These are phyloP conservation scores for Lachnellula cervina DNA, from an alignment of 2,329 filamentous ascomycete species.

Conservation along the genomic window DNA sequence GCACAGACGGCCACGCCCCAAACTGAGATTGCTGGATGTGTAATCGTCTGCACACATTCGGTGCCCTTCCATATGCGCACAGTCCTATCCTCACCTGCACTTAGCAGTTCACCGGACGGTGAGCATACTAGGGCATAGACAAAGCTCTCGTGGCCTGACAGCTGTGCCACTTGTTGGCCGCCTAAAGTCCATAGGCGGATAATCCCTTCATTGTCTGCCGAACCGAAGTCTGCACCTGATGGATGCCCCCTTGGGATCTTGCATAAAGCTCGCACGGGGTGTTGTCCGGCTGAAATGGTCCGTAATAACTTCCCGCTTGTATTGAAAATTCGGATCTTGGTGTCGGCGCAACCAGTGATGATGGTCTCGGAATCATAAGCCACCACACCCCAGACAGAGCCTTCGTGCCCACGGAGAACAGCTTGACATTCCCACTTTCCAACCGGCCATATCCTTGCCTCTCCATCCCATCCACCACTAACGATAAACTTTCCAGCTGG, in stretches of 20 bases:
- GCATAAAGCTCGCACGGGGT: slow-evolving; percentile 85
- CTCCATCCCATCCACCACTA: slow-evolving; percentile 90
- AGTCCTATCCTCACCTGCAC: slow-evolving; percentile 91
- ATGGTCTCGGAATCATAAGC: slow-evolving; percentile 75
- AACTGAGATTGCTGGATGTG: slow-evolving; percentile 92
- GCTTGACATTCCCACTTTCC: slow-evolving; percentile 76
- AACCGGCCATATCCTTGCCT: slow-evolving; percentile 82
- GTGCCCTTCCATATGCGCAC: slow-evolving; percentile 80
- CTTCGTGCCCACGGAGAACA: slow-evolving; percentile 70
- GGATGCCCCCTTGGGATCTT: slow-evolving; percentile 70
- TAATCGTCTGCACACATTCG: slow-evolving; percentile 90
- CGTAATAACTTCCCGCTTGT: slow-evolving; percentile 57
- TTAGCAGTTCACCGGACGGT: slow-evolving; percentile 82
- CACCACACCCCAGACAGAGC: slow-evolving; percentile 86
- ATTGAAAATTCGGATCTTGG: slow-evolving; percentile 79
- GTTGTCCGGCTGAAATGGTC: slow-evolving; percentile 65
- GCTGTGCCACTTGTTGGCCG: slow-evolving; percentile 68
- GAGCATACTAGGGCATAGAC: slow-evolving; percentile 80
- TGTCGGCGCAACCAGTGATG: slow-evolving; percentile 89
- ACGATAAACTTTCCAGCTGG: slow-evolving; percentile 69
- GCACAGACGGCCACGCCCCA: slow-evolving; percentile 84
- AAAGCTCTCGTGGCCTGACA: slow-evolving; percentile 89
- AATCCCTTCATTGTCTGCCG: slow-evolving; percentile 86
- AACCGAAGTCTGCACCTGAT: slow-evolving; percentile 87
- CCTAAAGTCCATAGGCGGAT: slow-evolving; percentile 83